These are phyloP conservation scores for Ilyonectria robusta DNA, from an alignment of 2,329 filamentous ascomycete genomes.

Conservation along the genomic window DNA sequence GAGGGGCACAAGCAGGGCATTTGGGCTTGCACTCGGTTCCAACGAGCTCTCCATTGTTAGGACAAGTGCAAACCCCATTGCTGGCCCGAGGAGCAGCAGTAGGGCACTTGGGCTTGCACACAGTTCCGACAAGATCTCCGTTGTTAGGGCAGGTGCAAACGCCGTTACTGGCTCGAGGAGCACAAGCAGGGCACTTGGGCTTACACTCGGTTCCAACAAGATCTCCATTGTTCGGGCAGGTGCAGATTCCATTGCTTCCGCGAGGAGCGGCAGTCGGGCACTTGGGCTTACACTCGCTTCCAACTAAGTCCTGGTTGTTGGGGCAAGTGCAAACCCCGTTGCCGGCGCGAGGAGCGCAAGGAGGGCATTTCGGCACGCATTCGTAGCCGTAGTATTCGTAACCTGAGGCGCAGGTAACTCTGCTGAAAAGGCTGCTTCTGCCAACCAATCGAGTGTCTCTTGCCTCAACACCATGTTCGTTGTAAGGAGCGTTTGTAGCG, in stretches of 20 bases:
- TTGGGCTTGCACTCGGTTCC: neutral
- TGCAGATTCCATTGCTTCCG: neutral
- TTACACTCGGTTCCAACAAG: neutral
- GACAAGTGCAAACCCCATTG: neutral
- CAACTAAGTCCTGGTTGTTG: neutral
- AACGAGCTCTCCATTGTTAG: neutral
- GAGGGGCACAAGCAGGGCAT: neutral
- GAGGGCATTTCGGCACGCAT: neutral
- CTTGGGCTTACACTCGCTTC: neutral
- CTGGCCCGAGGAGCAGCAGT: neutral
- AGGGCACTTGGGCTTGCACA: neutral
- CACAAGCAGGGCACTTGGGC: neutral
- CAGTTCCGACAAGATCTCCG: neutral
- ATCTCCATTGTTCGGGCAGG: neutral
- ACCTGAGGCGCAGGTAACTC: neutral
- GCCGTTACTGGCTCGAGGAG: neutral
- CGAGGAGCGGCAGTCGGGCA: neutral
- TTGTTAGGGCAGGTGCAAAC: neutral
- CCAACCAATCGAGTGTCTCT: neutral
- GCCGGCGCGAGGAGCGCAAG: neutral
- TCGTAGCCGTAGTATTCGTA: neutral
- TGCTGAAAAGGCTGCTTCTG: neutral
- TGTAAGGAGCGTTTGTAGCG: neutral
- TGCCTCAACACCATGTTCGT: neutral
- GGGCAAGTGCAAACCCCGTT: neutral